Conservation (phyloP, 129 eudicot genomes). For the Sambucus nigra region DNA sequence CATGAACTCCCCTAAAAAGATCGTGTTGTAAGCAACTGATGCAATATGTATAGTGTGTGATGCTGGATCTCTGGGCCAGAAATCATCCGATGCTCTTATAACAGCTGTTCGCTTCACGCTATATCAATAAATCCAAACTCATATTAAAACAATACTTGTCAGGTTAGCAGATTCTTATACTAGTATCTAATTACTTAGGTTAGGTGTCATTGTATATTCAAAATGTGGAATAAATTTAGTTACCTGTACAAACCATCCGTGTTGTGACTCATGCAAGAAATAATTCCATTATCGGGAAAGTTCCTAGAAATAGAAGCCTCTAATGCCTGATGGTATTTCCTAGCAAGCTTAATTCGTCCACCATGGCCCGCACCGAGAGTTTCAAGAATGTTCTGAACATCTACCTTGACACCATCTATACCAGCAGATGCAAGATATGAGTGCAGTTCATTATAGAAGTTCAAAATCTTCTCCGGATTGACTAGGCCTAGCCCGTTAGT, state of each 20-base stretch:
- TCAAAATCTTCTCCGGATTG: slow-evolving; percentile 69
- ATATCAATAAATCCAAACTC: slow-evolving; percentile 11
- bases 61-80: slow-evolving; percentile 85
- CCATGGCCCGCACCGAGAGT: slow-evolving; percentile 92
- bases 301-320: slow-evolving; percentile 75
- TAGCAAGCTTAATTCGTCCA: slow-evolving; percentile 74
- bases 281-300: slow-evolving; percentile 76
- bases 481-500: slow-evolving; percentile 73
- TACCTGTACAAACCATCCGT: slow-evolving; percentile 91
- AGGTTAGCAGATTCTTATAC: not conserved
- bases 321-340: slow-evolving; percentile 79
- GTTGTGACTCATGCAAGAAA: slow-evolving; percentile 96
- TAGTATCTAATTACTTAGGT: not conserved
- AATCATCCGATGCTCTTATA: slow-evolving; percentile 93
- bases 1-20: slow-evolving; percentile 91
- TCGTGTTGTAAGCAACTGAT: slow-evolving; percentile 80
- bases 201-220: not conserved
- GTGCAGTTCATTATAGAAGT: slow-evolving; percentile 73
- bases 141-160: not conserved
- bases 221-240: slow-evolving; percentile 1
- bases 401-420: slow-evolving; percentile 90
- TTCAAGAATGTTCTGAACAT: slow-evolving; percentile 80
- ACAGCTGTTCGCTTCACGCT: slow-evolving; percentile 70
- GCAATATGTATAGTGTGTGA: slow-evolving; percentile 96
- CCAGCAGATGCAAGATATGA: slow-evolving; percentile 79